These are phyloP conservation scores for Dictyostelium brefeldianum DNA, from an alignment of 78 protist genomes.

Conservation along the genomic window DNA sequence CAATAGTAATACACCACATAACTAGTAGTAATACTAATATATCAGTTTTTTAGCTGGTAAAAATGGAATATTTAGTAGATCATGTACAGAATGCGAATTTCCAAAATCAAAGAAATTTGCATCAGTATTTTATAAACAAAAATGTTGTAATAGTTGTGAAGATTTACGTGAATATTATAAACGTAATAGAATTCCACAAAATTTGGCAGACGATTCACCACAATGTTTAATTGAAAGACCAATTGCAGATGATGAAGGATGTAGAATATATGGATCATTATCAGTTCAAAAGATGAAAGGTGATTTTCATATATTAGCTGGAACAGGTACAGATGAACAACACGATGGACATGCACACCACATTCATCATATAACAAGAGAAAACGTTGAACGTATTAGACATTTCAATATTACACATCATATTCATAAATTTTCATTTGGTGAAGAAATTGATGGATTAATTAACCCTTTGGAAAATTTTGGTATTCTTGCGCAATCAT, in stretches of 20 bases:
- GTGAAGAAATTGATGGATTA: slow-evolving; percentile 51
- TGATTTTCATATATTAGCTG: slow-evolving; percentile 69
- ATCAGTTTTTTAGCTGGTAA: slow-evolving; percentile 8
- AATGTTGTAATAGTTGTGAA: slow-evolving; percentile 63
- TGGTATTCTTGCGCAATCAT: slow-evolving; percentile 7
- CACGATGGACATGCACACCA: slow-evolving; percentile 58
- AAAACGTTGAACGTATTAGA: not conserved
- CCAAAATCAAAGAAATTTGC: not conserved
- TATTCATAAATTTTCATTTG: slow-evolving; percentile 71
- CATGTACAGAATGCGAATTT: slow-evolving; percentile 26
- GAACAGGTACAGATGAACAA: not conserved
- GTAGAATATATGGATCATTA: slow-evolving; percentile 59
- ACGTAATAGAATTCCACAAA: slow-evolving; percentile 51
- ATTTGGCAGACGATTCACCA: slow-evolving; percentile 45
- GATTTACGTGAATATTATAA: slow-evolving; percentile 47
- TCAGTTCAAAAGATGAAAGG: slow-evolving; percentile 80
- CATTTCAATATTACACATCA: slow-evolving; percentile 72
- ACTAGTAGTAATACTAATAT: not conserved
- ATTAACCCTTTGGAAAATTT: slow-evolving; percentile 56
- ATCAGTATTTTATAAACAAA: slow-evolving; percentile 27
- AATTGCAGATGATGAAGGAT: slow-evolving; percentile 57
- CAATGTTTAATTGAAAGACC: slow-evolving; percentile 65
- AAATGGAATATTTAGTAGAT: slow-evolving; percentile 35
- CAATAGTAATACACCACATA: not conserved
- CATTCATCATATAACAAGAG: slow-evolving; percentile 32